Evolutionary conservation across 148 eudicot genomes (phyloP).

Genomic region (Nepenthes mirabilis): DNA sequence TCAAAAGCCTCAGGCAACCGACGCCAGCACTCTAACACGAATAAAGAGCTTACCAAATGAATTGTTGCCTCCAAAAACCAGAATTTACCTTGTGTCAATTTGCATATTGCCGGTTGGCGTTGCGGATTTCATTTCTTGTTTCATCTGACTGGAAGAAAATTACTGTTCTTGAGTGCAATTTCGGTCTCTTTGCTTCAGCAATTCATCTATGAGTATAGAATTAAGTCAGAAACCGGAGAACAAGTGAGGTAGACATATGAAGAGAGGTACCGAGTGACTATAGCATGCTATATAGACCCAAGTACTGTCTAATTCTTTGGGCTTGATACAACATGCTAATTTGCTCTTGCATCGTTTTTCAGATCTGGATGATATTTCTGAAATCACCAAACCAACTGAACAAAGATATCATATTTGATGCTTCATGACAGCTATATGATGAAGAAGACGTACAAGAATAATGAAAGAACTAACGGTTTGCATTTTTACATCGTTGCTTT

Average conservation of each 20-base stretch:
- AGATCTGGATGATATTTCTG: too few relatives aligned
- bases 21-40: slow-evolving; percentile 46
- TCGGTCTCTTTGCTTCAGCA: slow-evolving; percentile 51
- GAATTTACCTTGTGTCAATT: slow-evolving; percentile 56
- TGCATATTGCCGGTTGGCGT: slow-evolving; percentile 36
- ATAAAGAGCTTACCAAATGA: slow-evolving; percentile 25
- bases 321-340: too few relatives aligned
- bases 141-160: slow-evolving; percentile 43
- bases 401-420: too few relatives aligned
- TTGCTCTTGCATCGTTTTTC: too few relatives aligned
- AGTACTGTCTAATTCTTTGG: background rate
- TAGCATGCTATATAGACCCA: slow-evolving; percentile 2
- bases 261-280: background rate
- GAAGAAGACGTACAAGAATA: too few relatives aligned
- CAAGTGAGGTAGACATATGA: slow-evolving; percentile 10
- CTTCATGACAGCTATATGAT: too few relatives aligned
- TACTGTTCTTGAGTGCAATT: slow-evolving; percentile 39
- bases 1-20: slow-evolving; percentile 39
- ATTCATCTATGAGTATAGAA: slow-evolving; percentile 58
- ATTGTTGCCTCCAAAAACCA: slow-evolving; percentile 43
- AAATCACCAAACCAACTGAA: too few relatives aligned
- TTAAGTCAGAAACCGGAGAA: slow-evolving; percentile 30
- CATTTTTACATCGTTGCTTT: too few relatives aligned
- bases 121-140: slow-evolving; percentile 35
- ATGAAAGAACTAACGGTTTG: too few relatives aligned